Base-by-base conservation (phyloP, 2,329 filamentous ascomycete genomes). In the Myriosclerotinia duriaeana region DNA sequence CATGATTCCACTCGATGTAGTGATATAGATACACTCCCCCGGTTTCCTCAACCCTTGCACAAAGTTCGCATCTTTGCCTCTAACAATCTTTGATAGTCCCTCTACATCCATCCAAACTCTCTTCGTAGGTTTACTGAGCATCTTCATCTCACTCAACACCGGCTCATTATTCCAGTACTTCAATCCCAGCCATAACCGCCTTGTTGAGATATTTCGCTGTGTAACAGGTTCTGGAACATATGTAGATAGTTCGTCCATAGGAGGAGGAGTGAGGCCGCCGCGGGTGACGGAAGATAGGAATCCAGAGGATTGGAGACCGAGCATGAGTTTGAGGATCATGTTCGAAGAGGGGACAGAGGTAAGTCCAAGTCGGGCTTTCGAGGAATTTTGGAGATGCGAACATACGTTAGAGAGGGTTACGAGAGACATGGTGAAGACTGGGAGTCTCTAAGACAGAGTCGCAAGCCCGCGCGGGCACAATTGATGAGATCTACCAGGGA, bases 111-210 rank as follows among this genome's bases (percentile, higher is more conserved):
- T 79, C 79, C 82, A 86, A 74, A 91, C 84, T 75, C 87, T 79
- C 76, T 87, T 83, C 68, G 84, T 91, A 20, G 89, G 89, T 77
- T 89, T 91, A 74, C 84, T 88, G 30, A 90, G 78, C 78, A 90
- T 78, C 65, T 78, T 79, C 80, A 90, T 84, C 73, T 87, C 83
- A 70, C 82, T 84, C 70, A 92, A 77, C 55, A 91, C 89, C 0
- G 89, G 87, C 75, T 87, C 82, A 72, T 87, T 89, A 69, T 90
- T 86, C 83, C 86, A 90, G 79, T 91, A 91, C 78, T 91, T 92
- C 75, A 92, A 74, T 0, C 88, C 89, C 20, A 92, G 78, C 89
- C 89, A 92, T 72, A 92, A 78, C 66, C 89, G 79, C 70, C 88
- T 79, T 59, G 81, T 82, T 1, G 87, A 82, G 38, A 89, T 81